Evolutionary conservation across 1,284 basidiomycete species (phyloP), one percentile per base, ranked within the genome.

Genomic region (Clitocybe nebularis): DNA sequence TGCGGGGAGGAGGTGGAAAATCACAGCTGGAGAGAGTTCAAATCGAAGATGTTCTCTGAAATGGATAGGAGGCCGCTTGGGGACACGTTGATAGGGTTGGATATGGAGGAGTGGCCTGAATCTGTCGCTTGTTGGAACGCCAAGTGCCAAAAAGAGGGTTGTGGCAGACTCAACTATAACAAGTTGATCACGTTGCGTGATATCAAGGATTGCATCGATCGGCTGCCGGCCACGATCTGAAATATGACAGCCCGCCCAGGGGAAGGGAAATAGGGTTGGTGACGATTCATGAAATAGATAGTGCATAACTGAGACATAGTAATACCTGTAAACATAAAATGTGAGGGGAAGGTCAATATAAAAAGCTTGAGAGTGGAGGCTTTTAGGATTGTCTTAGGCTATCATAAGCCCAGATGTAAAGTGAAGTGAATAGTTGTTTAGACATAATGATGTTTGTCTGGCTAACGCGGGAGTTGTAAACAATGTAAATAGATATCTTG

Each of bases 11-110:
- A 51, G 40, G 42, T 60, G 35, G 54, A 60, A 40, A 62, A 64
- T 40, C 55, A 59, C 29, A 53, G 57, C 3, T 68, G 67, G 63
- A 55, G 64, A 30, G 65, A 65, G 47, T 40, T 68, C 29, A 67
- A 66, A 45, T 38, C 54, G 22, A 53, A 54, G 44, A 65, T 71
- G 55, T 64, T 68, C 28, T 39, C 56, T 39, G 69, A 70, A 49
- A 63, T 70, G 58, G 69, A 72, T 43, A 55, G 49, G 25, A 50
- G 67, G 11, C 63, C 69, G 21, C 39, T 67, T 22, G 69, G 69
- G 8, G 66, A 69, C 45, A 63, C 62, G 9, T 48, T 72, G 21
- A 42, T 55, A 16, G 58, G 60, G 3, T 42, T 66, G 38, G 68
- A 65, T 16, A 57, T 63, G 46, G 57, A 61, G 39, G 60, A 59